Evolutionary conservation across 139 green algal species (phyloP).

Genomic region (Chlorella sp.): DNA sequence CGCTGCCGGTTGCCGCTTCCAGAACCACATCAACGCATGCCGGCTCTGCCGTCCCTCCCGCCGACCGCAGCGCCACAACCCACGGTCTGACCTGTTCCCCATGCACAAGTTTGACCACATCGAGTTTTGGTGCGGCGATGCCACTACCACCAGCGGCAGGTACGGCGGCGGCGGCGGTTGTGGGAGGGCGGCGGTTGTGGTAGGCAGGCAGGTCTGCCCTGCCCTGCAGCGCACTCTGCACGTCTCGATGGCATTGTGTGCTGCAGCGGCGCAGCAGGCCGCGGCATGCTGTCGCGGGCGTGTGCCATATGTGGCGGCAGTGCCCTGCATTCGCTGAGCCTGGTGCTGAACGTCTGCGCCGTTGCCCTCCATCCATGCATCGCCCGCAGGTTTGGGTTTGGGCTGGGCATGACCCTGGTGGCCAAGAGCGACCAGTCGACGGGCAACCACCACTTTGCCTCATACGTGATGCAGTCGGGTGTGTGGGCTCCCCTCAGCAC

Average conservation of each 20-base stretch:
- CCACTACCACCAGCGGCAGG: conserved; percentile 83
- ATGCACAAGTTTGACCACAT: conserved; percentile 89
- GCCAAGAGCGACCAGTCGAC: conserved; percentile 91
- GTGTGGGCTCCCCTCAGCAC: neutral
- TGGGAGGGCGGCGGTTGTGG: no score
- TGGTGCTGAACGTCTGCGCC: no score
- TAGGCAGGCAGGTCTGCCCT: no score
- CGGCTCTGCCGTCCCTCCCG: neutral
- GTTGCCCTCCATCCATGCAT: neutral
- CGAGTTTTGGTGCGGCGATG: conserved; percentile 95
- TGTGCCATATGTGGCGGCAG: no score
- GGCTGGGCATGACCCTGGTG: conserved; percentile 90
- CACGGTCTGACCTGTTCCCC: conserved; percentile 78
- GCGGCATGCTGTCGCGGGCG: no score
- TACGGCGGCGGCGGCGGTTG: neutral
- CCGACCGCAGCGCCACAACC: conserved; percentile 60
- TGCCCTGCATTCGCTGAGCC: no score
- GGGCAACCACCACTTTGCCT: conserved; percentile 84
- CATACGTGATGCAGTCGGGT: conserved; percentile 77
- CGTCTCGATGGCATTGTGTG: no score
- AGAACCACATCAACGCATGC: neutral
- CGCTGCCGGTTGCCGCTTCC: neutral
- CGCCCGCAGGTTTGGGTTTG: conserved; percentile 82
- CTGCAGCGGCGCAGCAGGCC: no score
- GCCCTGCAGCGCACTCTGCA: no score